Evolutionary conservation across 352 stramenopile species (phyloP).

Genomic region (Pythium dissimile): DNA sequence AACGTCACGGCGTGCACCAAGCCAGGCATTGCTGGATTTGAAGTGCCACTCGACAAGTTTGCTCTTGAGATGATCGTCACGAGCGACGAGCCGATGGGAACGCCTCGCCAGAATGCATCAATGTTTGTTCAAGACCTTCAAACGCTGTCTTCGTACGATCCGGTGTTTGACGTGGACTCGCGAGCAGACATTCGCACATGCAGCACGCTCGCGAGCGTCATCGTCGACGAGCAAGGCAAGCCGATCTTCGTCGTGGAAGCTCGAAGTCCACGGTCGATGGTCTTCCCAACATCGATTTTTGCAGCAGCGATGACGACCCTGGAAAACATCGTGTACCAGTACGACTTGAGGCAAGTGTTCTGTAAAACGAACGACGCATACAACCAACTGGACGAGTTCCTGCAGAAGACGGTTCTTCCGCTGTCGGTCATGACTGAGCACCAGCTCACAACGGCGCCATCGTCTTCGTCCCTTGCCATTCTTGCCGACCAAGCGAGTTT

Average conservation of each 20-base stretch:
- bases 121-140: conserved; percentile 50
- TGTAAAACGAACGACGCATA: conserved; percentile 26
- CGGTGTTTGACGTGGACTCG: conserved; percentile 42
- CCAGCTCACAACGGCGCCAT: conserved; percentile 16
- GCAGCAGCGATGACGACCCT: conserved; percentile 46
- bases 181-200: conserved; percentile 16
- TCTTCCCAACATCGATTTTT: conserved; percentile 58
- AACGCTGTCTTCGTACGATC: conserved; percentile 34
- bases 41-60: conserved; percentile 48
- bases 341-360: conserved; percentile 47
- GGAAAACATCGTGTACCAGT: conserved; percentile 66
- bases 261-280: conserved; percentile 33
- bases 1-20: conserved; percentile 54
- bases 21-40: conserved; percentile 36
- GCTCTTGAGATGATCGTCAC: conserved; percentile 38
- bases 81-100: conserved; percentile 20
- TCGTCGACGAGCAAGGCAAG: conserved; percentile 46
- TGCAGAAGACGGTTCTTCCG: conserved; percentile 31
- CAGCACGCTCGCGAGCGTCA: conserved; percentile 30
- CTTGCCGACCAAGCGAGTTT: neutral
- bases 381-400: conserved; percentile 34
- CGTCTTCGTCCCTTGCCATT: conserved; percentile 7
- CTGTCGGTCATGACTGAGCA: conserved; percentile 24
- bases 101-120: conserved; percentile 21
- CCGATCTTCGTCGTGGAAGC: conserved; percentile 62